Base-by-base conservation (phyloP, 2,329 filamentous ascomycete species). In the Beauveria sp. region DNA sequence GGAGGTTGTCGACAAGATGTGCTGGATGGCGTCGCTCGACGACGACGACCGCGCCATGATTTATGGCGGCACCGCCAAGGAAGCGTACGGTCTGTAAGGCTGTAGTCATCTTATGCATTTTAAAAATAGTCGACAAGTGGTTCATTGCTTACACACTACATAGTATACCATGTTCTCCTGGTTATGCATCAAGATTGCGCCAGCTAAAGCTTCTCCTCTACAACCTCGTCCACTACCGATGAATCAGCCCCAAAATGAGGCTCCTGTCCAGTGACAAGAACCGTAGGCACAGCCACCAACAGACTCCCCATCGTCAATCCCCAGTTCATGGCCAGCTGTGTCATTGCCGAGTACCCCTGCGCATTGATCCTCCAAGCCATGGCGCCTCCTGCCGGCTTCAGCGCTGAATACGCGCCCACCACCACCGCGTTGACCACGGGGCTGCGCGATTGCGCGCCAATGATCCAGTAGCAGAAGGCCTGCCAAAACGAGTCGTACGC, bases 401-500 rank as follows among this genome's bases (percentile, higher is more conserved):
- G 89, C 55, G 78, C 70, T 64, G 95, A 95, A 82, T 95, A 95
- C 79, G 90, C 93, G 65, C 90, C 93, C 43, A 91, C 89, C 70
- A 93, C 89, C 79, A 96, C 96, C 77, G 93, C 93, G 34, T 93
- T 84, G 73, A 91, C 93, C 73, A 93, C 91, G 63, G 89, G 86
- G 65, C 93, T 96, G 47, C 43, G 22, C 14, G 57, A 50, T 6
- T 50, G 57, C 14, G 45, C 45, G 24, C 46, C 57, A 2, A 52
- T 51, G 12, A 85, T 91, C 93, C 93, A 97, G 80, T 98, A 97
- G 55, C 93, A 87, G 69, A 81, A 86, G 0, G 91, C 93, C 78
- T 98, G 93, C 88, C 91, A 97, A 60, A 87, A 84, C 49, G 93
- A 91, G 72, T 97, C 93, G 68, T 87, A 95, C 74, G 95, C 88